phyloP scores from a whole-genome alignment of 768 basidiomycete species.

The Cytidiella melzeri region DNA sequence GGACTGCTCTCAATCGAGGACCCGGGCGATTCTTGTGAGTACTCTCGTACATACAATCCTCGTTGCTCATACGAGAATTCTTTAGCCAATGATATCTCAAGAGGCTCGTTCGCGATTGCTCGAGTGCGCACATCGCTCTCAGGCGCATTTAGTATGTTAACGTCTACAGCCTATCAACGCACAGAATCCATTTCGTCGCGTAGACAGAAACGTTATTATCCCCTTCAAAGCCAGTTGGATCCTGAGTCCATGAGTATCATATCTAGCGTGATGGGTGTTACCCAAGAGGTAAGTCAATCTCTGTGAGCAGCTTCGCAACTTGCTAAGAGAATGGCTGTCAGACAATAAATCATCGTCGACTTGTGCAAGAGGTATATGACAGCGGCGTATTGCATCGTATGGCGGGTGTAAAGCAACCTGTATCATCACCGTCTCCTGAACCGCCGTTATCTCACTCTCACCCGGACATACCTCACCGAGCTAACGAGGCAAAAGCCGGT shows the following conservation, averaged over 20 bases:
- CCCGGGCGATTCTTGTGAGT: constrained; percentile 82
- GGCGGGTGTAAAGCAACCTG: constrained; percentile 42
- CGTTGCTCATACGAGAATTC: neutral
- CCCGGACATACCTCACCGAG: neutral
- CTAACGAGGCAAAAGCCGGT: constrained; percentile 9
- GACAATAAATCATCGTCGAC: constrained; percentile 69
- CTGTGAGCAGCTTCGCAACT: neutral
- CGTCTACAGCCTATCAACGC: constrained; percentile 61
- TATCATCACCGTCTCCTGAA: too few species aligned
- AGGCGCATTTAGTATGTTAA: constrained; percentile 74
- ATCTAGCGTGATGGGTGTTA: constrained; percentile 73
- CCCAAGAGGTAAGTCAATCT: constrained; percentile 64
- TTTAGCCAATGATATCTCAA: constrained; percentile 89
- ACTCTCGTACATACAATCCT: neutral
- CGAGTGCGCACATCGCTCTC: constrained; percentile 80
- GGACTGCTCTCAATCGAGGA: constrained; percentile 84
- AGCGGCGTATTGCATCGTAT: constrained; percentile 51
- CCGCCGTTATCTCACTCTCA: neutral
- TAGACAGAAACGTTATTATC: constrained; percentile 41
- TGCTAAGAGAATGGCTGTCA: constrained; percentile 22
- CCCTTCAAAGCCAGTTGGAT: constrained; percentile 37
- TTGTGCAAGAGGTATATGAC: constrained; percentile 66
- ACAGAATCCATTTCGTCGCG: constrained; percentile 58
- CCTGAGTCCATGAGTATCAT: constrained; percentile 73
- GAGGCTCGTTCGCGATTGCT: constrained; percentile 77